Conservation (phyloP, 768 basidiomycete genomes). For the Trametes gibbosa region DNA sequence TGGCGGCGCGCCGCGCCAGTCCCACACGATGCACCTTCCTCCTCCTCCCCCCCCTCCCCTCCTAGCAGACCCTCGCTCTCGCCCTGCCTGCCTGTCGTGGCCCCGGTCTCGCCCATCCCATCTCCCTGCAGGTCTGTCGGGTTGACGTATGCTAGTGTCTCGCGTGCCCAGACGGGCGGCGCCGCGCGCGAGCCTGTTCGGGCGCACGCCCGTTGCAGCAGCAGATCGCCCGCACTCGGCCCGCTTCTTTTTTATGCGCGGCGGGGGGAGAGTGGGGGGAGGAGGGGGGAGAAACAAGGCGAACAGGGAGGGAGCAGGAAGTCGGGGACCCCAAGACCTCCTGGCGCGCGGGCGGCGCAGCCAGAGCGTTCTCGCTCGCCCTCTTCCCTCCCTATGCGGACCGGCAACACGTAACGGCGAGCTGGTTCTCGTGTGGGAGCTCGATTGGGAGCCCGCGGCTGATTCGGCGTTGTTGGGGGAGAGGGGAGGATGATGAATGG, state of each 20-base stretch:
- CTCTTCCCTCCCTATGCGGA: not conserved
- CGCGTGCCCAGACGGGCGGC: no score
- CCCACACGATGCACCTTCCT: conserved; percentile 1
- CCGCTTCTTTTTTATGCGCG: not conserved
- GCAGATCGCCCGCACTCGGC: not conserved
- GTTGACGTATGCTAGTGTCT: no score
- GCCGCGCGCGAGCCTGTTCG: not conserved
- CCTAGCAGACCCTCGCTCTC: not conserved
- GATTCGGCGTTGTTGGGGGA: not conserved
- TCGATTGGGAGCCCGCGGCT: not conserved
- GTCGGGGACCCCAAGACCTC: not conserved
- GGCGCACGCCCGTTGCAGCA: not conserved
- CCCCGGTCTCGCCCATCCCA: no score
- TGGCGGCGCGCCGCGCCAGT: not conserved
- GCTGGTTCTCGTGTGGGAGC: not conserved
- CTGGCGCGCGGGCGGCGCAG: not conserved
- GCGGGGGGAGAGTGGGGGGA: no score
- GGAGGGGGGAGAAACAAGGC: no score
- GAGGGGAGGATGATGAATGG: no score
- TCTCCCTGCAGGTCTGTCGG: no score
- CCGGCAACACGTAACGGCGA: not conserved
- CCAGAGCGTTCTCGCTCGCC: conserved; percentile 5
- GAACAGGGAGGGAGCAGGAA: no score
- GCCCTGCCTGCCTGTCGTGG: no score
- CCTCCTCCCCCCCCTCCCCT: not conserved